Conservation (phyloP, 2,329 filamentous ascomycete genomes). For the Exophiala calicioides region DNA sequence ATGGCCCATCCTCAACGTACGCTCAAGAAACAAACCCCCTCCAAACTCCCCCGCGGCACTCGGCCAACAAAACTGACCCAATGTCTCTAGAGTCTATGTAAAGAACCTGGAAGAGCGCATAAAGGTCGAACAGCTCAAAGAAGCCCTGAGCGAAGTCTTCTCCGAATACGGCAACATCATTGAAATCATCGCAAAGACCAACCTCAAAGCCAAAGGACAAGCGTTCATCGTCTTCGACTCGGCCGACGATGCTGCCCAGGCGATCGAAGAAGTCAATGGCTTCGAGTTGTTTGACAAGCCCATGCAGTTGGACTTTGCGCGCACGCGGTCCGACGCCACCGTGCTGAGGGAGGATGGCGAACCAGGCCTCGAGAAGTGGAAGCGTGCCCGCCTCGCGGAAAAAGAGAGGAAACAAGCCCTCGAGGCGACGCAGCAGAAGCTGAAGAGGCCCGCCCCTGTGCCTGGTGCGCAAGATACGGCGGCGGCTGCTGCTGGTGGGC, state of each 20-base stretch:
- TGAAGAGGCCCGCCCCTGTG: conserved; percentile 63
- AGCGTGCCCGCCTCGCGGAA: conserved; percentile 78
- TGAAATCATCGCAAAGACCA: conserved; percentile 84
- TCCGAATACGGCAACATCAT: conserved; percentile 83
- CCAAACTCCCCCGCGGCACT: not conserved
- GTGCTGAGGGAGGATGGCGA: conserved; percentile 71
- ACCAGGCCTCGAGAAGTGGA: conserved; percentile 85
- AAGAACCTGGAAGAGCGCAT: conserved; percentile 92
- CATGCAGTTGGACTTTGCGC: conserved; percentile 81
- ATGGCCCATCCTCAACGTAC: conserved; percentile 30
- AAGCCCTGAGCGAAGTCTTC: conserved; percentile 75
- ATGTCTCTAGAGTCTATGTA: conserved; percentile 37
- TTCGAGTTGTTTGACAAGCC: conserved; percentile 92
- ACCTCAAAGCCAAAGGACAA: conserved; percentile 89
- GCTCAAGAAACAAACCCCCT: conserved; percentile 1
- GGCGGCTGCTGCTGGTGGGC: conserved; percentile 37
- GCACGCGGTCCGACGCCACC: conserved; percentile 82
- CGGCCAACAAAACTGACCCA: conserved; percentile 2
- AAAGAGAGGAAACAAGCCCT: conserved; percentile 83
- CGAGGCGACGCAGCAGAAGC: conserved; percentile 74
- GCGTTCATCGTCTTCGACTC: conserved; percentile 91
- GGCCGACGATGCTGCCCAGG: conserved; percentile 73
- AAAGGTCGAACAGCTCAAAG: conserved; percentile 74
- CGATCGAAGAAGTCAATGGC: conserved; percentile 85
- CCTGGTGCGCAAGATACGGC: conserved; percentile 34